Conservation (phyloP, 2,329 filamentous ascomycete species). For the Thyridium curvatum region DNA sequence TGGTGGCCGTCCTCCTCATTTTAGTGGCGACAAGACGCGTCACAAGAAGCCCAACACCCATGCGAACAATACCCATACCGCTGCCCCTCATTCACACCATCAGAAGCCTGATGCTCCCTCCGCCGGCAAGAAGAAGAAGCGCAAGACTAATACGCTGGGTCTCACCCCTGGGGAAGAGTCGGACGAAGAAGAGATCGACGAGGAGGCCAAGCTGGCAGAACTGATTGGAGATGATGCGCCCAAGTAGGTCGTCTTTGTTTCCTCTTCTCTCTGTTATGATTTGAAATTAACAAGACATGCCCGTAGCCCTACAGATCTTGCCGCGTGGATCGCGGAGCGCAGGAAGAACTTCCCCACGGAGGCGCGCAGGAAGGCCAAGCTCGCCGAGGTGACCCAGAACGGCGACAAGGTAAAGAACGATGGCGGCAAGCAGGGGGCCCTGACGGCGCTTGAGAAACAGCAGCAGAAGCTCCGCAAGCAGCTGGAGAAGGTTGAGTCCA, state of each 20-base stretch:
- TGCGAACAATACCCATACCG: slow-evolving; percentile 12
- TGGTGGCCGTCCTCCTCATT: slow-evolving; percentile 20
- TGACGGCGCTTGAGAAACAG: slow-evolving; percentile 46
- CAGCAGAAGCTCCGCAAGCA: slow-evolving; percentile 49
- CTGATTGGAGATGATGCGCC: slow-evolving; percentile 49
- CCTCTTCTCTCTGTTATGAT: neutral
- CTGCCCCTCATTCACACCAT: slow-evolving; percentile 22
- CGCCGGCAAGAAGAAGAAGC: slow-evolving; percentile 61
- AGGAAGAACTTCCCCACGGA: slow-evolving; percentile 75
- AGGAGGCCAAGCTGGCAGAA: slow-evolving; percentile 54
- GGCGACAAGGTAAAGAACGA: slow-evolving; percentile 56
- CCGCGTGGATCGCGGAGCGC: slow-evolving; percentile 75
- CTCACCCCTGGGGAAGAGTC: slow-evolving; percentile 61
- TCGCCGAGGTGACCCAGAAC: slow-evolving; percentile 37
- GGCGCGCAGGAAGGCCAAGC: slow-evolving; percentile 59
- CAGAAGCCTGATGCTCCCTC: slow-evolving; percentile 46
- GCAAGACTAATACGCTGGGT: slow-evolving; percentile 65
- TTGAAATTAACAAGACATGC: slow-evolving; percentile 6
- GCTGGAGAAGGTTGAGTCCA: slow-evolving; percentile 65
- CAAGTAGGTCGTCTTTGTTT: slow-evolving; percentile 35
- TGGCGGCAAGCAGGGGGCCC: slow-evolving; percentile 41
- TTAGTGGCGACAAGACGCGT: slow-evolving; percentile 30
- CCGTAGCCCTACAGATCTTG: slow-evolving; percentile 59
- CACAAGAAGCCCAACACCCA: slow-evolving; percentile 23
- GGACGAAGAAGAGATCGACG: slow-evolving; percentile 64